phyloP scores from a whole-genome alignment of 306 rosid species.

The Cyamopsis tetragonoloba region DNA sequence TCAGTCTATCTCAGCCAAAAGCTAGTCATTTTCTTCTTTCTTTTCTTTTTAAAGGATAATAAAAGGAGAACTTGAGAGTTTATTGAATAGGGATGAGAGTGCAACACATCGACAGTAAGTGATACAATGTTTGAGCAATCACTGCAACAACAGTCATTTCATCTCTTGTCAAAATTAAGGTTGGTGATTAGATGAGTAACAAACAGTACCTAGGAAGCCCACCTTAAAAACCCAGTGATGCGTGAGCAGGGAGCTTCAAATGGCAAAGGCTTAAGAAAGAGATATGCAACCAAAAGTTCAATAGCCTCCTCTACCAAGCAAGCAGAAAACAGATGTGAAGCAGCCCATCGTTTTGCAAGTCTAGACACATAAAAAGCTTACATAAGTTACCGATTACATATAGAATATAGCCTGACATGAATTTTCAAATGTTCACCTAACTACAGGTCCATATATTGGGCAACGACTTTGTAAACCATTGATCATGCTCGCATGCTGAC shows the following conservation, averaged over 20 bases:
- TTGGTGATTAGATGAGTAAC: conserved; percentile 17
- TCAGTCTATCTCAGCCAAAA: background rate
- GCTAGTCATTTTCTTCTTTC: no score
- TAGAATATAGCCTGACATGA: background rate
- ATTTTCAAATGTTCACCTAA: conserved; percentile 52
- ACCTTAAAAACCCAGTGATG: conserved; percentile 87
- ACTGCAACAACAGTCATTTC: background rate
- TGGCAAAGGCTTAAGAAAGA: conserved; percentile 83
- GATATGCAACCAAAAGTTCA: conserved; percentile 81
- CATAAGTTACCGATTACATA: conserved; percentile 24
- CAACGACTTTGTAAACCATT: conserved; percentile 78
- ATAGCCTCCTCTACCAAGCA: conserved; percentile 89
- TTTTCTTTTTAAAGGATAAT: background rate
- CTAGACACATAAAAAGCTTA: conserved; percentile 40
- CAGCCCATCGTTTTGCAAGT: conserved; percentile 95
- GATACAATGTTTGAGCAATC: background rate
- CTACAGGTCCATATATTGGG: conserved; percentile 76
- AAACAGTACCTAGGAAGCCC: conserved; percentile 25
- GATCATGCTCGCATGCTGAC: conserved; percentile 92
- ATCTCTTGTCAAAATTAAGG: conserved; percentile 2
- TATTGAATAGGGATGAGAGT: background rate
- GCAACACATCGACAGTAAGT: background rate
- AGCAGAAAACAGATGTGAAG: conserved; percentile 88
- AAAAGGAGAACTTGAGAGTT: background rate
- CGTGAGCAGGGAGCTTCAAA: conserved; percentile 73